phyloP scores from a whole-genome alignment of 2,329 filamentous ascomycete species.

The Macrophomina phaseolina region DNA sequence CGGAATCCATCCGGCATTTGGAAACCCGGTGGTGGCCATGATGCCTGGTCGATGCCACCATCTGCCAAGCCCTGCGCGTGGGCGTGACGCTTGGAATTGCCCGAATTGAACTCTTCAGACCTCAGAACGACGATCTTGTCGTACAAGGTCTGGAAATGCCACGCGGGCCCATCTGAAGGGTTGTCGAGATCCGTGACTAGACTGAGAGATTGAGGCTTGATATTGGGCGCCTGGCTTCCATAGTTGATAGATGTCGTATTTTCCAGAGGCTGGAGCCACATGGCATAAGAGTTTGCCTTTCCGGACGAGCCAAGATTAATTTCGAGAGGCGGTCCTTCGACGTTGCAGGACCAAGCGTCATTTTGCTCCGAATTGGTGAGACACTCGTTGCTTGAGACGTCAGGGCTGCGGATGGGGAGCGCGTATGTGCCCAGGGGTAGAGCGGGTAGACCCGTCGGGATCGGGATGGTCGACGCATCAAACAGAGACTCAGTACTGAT shows the following conservation, averaged over 20 bases:
- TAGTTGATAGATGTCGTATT: slow-evolving; percentile 58
- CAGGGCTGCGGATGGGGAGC: slow-evolving; percentile 54
- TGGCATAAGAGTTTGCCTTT: slow-evolving; percentile 15
- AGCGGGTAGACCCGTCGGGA: slow-evolving; percentile 50
- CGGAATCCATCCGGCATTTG: slow-evolving; percentile 29
- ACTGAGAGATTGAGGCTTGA: slow-evolving; percentile 55
- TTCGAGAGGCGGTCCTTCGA: slow-evolving; percentile 24
- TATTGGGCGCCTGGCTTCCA: slow-evolving; percentile 65
- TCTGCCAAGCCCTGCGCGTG: neutral
- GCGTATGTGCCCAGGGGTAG: slow-evolving; percentile 57
- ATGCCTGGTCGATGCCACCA: neutral
- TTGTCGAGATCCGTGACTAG: slow-evolving; percentile 65
- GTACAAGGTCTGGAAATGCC: slow-evolving; percentile 67
- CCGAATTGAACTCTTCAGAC: slow-evolving; percentile 43
- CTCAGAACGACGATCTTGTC: slow-evolving; percentile 67
- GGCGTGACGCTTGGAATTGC: slow-evolving; percentile 29
- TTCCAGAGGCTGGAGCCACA: slow-evolving; percentile 36
- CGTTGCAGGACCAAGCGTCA: slow-evolving; percentile 58
- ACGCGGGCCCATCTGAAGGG: slow-evolving; percentile 63
- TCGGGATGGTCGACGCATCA: slow-evolving; percentile 58
- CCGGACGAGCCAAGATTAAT: slow-evolving; percentile 10
- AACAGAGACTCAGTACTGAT: slow-evolving; percentile 51
- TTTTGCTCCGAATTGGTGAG: slow-evolving; percentile 52
- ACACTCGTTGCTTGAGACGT: slow-evolving; percentile 57
- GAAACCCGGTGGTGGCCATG: neutral